Evolutionary conservation across 2,329 filamentous ascomycete species (phyloP).

Genomic region (Aspergillus clavatus): DNA sequence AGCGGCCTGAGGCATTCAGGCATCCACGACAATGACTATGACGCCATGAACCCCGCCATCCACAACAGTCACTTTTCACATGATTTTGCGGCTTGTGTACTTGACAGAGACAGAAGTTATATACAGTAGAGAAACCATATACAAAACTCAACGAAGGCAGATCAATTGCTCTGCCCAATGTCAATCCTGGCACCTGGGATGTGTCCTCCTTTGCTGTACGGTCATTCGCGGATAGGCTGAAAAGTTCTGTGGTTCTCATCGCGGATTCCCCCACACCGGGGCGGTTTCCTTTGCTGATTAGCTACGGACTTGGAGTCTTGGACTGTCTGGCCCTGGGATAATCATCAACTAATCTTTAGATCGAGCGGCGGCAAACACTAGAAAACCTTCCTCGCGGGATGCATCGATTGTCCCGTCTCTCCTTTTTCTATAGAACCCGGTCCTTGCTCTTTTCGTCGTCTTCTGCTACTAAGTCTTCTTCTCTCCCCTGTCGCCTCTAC

Average conservation of each 20-base stretch:
- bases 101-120: neutral
- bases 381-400: conserved; percentile 3
- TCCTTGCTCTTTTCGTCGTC: conserved; percentile 4
- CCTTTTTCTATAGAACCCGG: conserved; percentile 10
- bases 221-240: neutral
- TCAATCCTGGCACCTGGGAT: conserved; percentile 1
- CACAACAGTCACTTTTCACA: neutral
- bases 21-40: neutral
- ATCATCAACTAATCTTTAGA: neutral
- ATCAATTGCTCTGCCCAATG: conserved; percentile 6
- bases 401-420: conserved; percentile 9
- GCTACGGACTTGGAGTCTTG: no score
- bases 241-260: neutral
- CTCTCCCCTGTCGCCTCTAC: neutral
- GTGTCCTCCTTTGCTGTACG: conserved; percentile 3
- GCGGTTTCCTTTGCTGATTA: conserved; percentile 4
- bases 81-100: neutral
- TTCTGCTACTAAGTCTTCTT: conserved; percentile 2
- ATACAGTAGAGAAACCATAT: no score
- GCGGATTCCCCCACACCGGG: conserved; percentile 2
- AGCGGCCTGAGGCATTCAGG: neutral
- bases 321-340: neutral
- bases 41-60: conserved; percentile 2
- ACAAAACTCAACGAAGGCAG: no score
- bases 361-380: neutral